phyloP scores from a whole-genome alignment of 164 flowering plant species.

The Vitis rotundifolia region DNA sequence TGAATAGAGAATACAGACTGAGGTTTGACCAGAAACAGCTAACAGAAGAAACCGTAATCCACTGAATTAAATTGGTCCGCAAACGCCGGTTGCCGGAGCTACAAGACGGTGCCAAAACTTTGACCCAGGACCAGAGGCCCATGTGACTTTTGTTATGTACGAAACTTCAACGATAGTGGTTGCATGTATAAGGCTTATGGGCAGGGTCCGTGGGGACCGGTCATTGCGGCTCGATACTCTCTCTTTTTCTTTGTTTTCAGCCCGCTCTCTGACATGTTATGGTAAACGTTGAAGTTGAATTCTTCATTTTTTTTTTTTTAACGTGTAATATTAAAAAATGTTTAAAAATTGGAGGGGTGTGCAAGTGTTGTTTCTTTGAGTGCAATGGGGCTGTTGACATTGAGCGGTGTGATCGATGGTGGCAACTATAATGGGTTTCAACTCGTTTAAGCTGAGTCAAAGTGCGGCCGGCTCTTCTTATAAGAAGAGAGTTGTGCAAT shows the following conservation, averaged over 20 bases:
- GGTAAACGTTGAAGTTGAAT: conserved; percentile 28
- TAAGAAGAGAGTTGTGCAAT: not conserved
- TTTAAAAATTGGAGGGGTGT: too few species aligned
- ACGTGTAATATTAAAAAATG: not conserved
- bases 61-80: not conserved
- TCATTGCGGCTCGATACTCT: conserved; percentile 20
- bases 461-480: conserved; percentile 19
- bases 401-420: not conserved
- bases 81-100: conserved; percentile 8
- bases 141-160: conserved; percentile 17
- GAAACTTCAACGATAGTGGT: conserved; percentile 25
- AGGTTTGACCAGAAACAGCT: conserved; percentile 2
- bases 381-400: conserved; percentile 34
- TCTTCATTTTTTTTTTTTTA: conserved; percentile 8
- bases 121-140: conserved; percentile 11
- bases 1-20: not conserved
- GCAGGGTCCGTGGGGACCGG: conserved; percentile 6
- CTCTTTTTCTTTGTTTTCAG: conserved; percentile 6
- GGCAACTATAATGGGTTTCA: conserved; percentile 1
- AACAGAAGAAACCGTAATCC: not conserved
- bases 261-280: not conserved
- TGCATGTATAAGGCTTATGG: not conserved
- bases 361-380: not conserved
- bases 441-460: conserved; percentile 23
- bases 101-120: conserved; percentile 8